phyloP scores from a whole-genome alignment of 1,139 yeast species.

The Debaryomyces fabryi region DNA sequence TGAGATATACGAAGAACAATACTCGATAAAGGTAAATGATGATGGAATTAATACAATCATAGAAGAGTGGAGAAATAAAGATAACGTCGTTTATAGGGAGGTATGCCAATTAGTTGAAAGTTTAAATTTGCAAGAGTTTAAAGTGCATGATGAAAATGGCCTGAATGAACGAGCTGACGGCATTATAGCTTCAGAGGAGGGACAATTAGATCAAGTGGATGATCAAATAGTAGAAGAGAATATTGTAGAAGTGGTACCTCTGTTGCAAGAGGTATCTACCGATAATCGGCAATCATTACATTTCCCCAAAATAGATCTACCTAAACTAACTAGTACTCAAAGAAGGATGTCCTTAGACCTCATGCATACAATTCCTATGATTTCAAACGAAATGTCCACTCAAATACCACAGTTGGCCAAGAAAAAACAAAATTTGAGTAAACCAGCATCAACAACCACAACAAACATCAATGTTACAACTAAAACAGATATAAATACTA shows the following conservation, averaged over 20 bases:
- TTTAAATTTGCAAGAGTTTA: slow-evolving; percentile 15
- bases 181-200: background rate
- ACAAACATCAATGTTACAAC: slow-evolving; percentile 41
- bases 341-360: slow-evolving; percentile 38
- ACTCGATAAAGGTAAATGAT: background rate
- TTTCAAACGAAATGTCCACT: slow-evolving; percentile 1
- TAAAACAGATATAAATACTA: slow-evolving; percentile 24
- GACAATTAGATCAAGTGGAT: background rate
- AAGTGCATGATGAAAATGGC: background rate
- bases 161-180: background rate
- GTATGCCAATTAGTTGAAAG: slow-evolving; percentile 22
- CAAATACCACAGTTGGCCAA: slow-evolving; percentile 14
- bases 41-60: slow-evolving; percentile 3
- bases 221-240: background rate
- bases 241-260: background rate
- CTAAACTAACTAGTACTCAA: slow-evolving; percentile 26
- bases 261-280: background rate
- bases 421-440: slow-evolving; percentile 25
- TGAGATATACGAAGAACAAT: slow-evolving; percentile 23
- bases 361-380: slow-evolving; percentile 20
- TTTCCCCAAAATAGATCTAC: slow-evolving; percentile 18
- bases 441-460: slow-evolving; percentile 35
- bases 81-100: slow-evolving; percentile 21
- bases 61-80: slow-evolving; percentile 21
- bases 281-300: background rate